Conservation (phyloP, 2,329 filamentous ascomycete genomes). For the Stagonosporopsis vannaccii region DNA sequence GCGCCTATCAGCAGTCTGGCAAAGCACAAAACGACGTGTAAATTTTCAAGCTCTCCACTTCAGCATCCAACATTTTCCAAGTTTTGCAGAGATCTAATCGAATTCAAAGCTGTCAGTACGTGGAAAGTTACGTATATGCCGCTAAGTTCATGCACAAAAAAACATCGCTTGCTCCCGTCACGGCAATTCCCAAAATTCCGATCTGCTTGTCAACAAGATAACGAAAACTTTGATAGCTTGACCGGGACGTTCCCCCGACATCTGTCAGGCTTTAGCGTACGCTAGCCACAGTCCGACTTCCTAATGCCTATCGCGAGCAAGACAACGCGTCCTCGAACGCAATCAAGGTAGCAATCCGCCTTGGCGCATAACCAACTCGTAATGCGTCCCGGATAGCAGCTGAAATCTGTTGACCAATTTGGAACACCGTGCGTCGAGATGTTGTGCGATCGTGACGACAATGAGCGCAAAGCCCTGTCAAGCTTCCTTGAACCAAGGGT, state of each 20-base stretch:
- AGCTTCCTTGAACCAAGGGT: conserved; percentile 18
- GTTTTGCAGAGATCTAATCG: not conserved
- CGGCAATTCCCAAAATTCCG: not conserved
- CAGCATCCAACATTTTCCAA: not conserved
- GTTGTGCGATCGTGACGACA: conserved; percentile 10
- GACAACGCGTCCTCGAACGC: conserved; percentile 5
- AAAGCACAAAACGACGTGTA: not conserved
- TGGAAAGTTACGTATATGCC: not conserved
- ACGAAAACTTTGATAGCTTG: not conserved
- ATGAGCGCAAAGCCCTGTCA: conserved; percentile 9
- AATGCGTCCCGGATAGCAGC: conserved; percentile 12
- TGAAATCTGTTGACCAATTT: conserved; percentile 6
- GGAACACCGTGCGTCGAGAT: conserved; percentile 7
- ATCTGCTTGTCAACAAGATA: conserved; percentile 11
- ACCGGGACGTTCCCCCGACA: not conserved
- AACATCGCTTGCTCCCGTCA: not conserved
- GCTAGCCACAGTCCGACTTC: not conserved
- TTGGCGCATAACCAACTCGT: conserved; percentile 15
- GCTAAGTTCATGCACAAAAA: not conserved
- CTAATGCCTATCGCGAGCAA: conserved; percentile 1
- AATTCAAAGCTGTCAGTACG: not conserved
- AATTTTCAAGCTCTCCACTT: not conserved
- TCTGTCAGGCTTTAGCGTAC: not conserved
- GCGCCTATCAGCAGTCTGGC: not conserved
- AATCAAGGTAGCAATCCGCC: conserved; percentile 1